Conservation (phyloP, 257 asterid species). For the Scutellaria galericulata region DNA sequence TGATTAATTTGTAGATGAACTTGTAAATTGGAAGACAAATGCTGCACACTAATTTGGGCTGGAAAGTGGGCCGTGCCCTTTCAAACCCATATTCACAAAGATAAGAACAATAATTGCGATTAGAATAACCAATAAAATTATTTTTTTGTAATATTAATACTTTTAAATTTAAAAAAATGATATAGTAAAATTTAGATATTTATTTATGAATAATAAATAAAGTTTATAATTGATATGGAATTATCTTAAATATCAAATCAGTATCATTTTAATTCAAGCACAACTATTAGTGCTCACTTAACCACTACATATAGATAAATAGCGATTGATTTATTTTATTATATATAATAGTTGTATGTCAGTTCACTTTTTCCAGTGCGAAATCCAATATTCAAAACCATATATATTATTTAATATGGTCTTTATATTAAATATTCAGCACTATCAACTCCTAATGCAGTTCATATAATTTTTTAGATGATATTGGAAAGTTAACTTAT, state of each 20-base stretch:
- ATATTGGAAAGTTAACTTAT: conserved; percentile 50
- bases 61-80: conserved; percentile 21
- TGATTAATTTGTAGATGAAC: no score
- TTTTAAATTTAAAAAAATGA: no score
- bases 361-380: conserved; percentile 34
- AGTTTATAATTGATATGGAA: no score
- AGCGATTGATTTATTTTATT: no score
- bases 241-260: no score
- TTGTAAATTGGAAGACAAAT: neutral
- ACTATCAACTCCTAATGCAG: conserved; percentile 42
- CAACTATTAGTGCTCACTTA: no score
- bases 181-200: no score
- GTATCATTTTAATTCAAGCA: no score
- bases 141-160: no score
- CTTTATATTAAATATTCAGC: conserved; percentile 31
- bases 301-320: no score
- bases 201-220: no score
- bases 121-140: no score
- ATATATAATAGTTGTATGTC: neutral
- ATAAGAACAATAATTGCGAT: neutral
- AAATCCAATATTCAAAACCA: conserved; percentile 24
- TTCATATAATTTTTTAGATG: conserved; percentile 39
- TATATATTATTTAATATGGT: conserved; percentile 26
- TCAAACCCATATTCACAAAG: neutral
- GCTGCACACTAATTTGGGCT: conserved; percentile 25